phyloP scores from a whole-genome alignment of 106 monocot genomes.

The Allium fistulosum region DNA sequence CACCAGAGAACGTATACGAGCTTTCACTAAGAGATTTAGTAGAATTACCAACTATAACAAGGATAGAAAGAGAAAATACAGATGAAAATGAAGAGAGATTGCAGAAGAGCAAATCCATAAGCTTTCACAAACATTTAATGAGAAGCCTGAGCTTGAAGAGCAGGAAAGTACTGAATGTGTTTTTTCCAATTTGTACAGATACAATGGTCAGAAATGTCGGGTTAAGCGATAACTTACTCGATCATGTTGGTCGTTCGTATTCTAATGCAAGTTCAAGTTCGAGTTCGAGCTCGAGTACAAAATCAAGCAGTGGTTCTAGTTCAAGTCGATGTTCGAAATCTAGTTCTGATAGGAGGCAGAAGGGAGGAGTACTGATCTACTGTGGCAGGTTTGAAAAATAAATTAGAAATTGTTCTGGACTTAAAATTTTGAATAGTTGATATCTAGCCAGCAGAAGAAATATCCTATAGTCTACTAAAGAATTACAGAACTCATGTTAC shows the following conservation, averaged over 20 bases:
- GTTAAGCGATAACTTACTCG: background rate
- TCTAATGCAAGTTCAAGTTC: background rate
- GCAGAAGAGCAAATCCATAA: background rate
- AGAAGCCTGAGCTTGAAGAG: slow-evolving; percentile 2
- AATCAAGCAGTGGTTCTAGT: background rate
- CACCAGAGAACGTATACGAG: slow-evolving; percentile 19
- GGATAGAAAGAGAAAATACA: background rate
- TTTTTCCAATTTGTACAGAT: background rate
- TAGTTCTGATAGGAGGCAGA: background rate
- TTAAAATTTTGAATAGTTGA: background rate
- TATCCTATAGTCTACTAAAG: too few relatives aligned
- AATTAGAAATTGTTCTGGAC: too few relatives aligned
- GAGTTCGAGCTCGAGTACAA: background rate
- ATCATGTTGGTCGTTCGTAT: background rate
- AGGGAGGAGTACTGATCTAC: background rate
- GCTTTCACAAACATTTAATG: too few relatives aligned
- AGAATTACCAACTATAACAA: slow-evolving; percentile 9
- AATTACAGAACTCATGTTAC: background rate
- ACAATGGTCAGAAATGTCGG: background rate
- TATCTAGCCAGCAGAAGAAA: too few relatives aligned
- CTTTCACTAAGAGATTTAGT: slow-evolving; percentile 22
- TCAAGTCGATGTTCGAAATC: background rate
- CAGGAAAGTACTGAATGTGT: slow-evolving; percentile 11
- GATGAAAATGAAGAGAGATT: slow-evolving; percentile 8
- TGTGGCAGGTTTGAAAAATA: background rate